Evolutionary conservation across 768 basidiomycete species (phyloP).

Genomic region (Psilocybe cubensis): DNA sequence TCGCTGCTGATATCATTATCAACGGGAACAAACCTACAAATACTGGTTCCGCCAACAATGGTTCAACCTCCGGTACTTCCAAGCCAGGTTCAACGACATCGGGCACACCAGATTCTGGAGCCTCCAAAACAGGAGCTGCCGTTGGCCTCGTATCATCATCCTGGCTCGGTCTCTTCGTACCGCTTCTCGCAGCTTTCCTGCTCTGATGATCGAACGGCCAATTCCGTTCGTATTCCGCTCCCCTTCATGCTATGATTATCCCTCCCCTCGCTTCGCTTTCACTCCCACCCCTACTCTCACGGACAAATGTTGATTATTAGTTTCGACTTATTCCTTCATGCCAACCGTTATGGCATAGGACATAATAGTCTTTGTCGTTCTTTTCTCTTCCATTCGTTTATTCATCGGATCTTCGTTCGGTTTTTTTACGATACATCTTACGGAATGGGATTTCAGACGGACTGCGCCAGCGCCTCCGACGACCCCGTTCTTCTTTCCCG

Average conservation of each 20-base stretch:
- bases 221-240: neutral
- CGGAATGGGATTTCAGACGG: neutral
- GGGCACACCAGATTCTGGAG: neutral
- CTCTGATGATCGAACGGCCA: neutral
- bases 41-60: neutral
- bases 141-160: neutral
- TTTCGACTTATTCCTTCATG: neutral
- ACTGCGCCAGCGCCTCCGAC: neutral
- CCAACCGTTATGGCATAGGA: no score
- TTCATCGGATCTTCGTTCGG: neutral
- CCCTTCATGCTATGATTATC: neutral
- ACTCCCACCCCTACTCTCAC: neutral
- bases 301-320: neutral
- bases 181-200: neutral
- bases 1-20: conserved; percentile 25
- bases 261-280: neutral
- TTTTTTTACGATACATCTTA: neutral
- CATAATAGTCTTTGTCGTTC: no score
- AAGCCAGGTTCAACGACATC: neutral
- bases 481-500: no score
- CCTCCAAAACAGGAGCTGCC: neutral
- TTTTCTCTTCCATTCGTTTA: neutral
- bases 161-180: neutral
- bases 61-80: neutral
- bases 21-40: neutral